Evolutionary conservation across 441 rosid genomes (phyloP).

Genomic region (Melastoma candidum): DNA sequence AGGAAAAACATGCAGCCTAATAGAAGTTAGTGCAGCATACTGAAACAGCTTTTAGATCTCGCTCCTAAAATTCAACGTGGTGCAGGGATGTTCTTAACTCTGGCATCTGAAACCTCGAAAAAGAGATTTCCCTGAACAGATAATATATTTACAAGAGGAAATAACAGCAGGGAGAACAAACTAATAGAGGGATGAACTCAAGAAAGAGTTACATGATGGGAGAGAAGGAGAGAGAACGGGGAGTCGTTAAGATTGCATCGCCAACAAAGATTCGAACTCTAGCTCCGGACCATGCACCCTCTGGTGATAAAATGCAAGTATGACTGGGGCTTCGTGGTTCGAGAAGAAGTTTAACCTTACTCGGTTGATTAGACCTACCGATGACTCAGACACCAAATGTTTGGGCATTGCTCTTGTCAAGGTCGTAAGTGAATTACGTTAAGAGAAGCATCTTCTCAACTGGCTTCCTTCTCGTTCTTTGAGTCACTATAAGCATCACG

Average conservation of each 20-base stretch:
- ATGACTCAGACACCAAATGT: conserved; percentile 45
- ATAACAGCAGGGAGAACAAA: no score
- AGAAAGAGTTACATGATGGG: background rate
- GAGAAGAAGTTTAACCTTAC: conserved; percentile 70
- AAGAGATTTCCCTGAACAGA: no score
- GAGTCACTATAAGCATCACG: no score
- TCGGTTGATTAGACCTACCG: conserved; percentile 42
- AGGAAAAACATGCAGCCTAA: no score
- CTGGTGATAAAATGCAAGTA: conserved; percentile 82
- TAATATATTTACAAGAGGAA: no score
- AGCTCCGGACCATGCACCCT: conserved; percentile 84
- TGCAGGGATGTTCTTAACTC: no score
- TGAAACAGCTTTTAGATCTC: no score
- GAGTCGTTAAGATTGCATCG: conserved; percentile 29
- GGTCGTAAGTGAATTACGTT: conserved; percentile 71
- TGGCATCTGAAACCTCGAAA: no score
- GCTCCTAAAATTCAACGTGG: no score
- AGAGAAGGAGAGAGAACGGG: background rate
- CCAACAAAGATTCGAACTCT: conserved; percentile 34
- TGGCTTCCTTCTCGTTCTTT: conserved; percentile 8
- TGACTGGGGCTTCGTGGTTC: conserved; percentile 73
- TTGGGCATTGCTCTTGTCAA: conserved; percentile 87
- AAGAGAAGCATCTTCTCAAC: conserved; percentile 49
- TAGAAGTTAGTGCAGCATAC: no score
- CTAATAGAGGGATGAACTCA: no score